Base-by-base conservation (phyloP, 1,284 basidiomycete genomes). In the Pyrrhoderma lamaoense region DNA sequence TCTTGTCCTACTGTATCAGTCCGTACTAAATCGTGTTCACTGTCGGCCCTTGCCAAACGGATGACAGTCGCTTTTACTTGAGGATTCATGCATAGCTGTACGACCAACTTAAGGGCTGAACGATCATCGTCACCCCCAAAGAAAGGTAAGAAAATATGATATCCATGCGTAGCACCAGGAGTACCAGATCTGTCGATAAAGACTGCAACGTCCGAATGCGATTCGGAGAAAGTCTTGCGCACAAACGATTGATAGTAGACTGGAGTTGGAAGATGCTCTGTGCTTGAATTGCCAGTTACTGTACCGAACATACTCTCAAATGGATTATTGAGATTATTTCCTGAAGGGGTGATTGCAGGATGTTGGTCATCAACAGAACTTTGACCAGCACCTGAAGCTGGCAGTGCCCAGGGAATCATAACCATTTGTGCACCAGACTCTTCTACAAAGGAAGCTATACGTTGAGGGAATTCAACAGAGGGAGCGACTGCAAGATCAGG, bases 111-210 rank as follows among this genome's bases (percentile, higher is more conserved):
- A 21, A 96, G 70, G 0, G 91, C 89, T 8, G 90, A 75, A 1
- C 93, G 80, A 62, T 96, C 93, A 65, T 97, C 93, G 0, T 90
- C 85, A 0, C 93, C 93, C 46, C 93, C 93, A 64, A 93, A 87
- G 77, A 95, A 96, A 0, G 89, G 87, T 36, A 95, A 65, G 69
- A 93, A 85, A 47, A 93, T 66, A 59, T 89, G 89, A 58, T 83
- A 79, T 31, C 62, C 49, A 11, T 46, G 35, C 9, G 36, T 14
- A 22, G 9, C 25, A 22, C 3, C 36, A 7, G 14, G n/a, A n/a
- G 19, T 18, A 5, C 37, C 42, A 1, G 53, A 46, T 31, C 78
- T 73, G 60, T 94, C 91, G 50, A 94, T 76, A 64, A 92, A 90
- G 25, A 96, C 67, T 1, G 85, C 92, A 18, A 93, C 80, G 59